These are phyloP conservation scores for Aspergillus cavernicola DNA, from an alignment of 495 filamentous ascomycete species.

Conservation along the genomic window DNA sequence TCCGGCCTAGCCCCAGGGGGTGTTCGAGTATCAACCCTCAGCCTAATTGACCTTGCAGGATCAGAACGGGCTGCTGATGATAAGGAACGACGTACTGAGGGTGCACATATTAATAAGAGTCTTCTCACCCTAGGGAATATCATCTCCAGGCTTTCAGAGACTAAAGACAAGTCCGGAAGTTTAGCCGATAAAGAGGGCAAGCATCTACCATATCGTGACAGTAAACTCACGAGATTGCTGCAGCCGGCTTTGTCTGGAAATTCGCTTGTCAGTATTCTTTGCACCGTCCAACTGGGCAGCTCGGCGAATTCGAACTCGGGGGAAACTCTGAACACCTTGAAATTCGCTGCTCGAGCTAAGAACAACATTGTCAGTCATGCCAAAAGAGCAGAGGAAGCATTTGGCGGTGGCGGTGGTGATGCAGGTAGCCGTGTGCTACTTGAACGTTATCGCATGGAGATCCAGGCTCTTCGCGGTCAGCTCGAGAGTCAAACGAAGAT, in stretches of 20 bases:
- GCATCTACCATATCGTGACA: slow-evolving; percentile 94
- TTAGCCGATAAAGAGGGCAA: slow-evolving; percentile 73
- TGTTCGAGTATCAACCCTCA: slow-evolving; percentile 90
- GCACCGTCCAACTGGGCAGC: slow-evolving; percentile 81
- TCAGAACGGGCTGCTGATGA: slow-evolving; percentile 94
- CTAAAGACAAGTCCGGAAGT: slow-evolving; percentile 79
- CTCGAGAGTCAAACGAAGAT: slow-evolving; percentile 74
- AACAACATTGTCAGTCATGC: slow-evolving; percentile 98
- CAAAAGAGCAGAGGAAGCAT: slow-evolving; percentile 87
- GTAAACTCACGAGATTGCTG: slow-evolving; percentile 89
- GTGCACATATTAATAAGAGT: slow-evolving; percentile 97
- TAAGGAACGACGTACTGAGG: slow-evolving; percentile 91
- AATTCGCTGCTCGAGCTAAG: slow-evolving; percentile 93
- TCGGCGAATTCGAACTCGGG: slow-evolving; percentile 64
- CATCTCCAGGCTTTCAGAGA: slow-evolving; percentile 79
- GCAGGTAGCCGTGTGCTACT: slow-evolving; percentile 81
- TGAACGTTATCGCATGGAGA: slow-evolving; percentile 93
- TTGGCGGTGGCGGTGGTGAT: slow-evolving; percentile 66
- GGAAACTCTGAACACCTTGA: slow-evolving; percentile 93
- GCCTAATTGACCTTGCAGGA: slow-evolving; percentile 92
- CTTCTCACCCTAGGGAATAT: slow-evolving; percentile 93
- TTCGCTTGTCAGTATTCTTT: slow-evolving; percentile 94
- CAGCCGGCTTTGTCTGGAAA: slow-evolving; percentile 92
- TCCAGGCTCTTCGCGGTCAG: slow-evolving; percentile 73
- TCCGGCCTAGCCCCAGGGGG: slow-evolving; percentile 79